Percentiles rank a stretch among this genome's conserved stretches.
phyloP scores from a whole-genome alignment of 192 early-diverging fungal species.

The Kappamyces sp. region DNA sequence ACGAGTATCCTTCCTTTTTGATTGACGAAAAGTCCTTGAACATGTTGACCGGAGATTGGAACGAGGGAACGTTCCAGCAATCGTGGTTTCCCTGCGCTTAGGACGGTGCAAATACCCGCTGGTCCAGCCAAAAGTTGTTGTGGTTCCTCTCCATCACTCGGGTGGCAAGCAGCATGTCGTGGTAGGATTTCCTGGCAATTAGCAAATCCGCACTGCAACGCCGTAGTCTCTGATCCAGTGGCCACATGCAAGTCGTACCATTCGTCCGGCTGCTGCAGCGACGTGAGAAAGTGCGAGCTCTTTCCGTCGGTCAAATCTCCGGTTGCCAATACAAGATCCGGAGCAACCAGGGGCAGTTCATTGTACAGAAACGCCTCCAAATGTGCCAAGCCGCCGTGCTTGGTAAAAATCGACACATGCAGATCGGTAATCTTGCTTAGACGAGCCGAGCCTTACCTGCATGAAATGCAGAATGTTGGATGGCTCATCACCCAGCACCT shows the following conservation, averaged over 20 bases:
- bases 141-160: conserved; percentile 39
- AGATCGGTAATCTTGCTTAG: conserved; percentile 66
- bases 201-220: no score
- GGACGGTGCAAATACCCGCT: conserved; percentile 32
- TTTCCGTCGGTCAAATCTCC: conserved; percentile 91
- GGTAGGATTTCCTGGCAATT: conserved; percentile 53
- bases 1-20: conserved; percentile 21
- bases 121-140: conserved; percentile 71
- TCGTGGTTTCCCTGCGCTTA: conserved; percentile 73
- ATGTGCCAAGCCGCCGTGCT: conserved; percentile 63
- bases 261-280: conserved; percentile 74
- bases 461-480: conserved; percentile 13
- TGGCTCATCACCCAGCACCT: no score
- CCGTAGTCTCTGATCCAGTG: no score
- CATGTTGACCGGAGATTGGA: conserved; percentile 53
- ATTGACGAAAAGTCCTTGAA: conserved; percentile 43
- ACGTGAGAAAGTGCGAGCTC: conserved; percentile 53
- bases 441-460: conserved; percentile 3
- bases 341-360: conserved; percentile 69
- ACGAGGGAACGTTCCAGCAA: conserved; percentile 73
- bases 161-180: conserved; percentile 49
- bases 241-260: conserved; percentile 59
- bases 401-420: conserved; percentile 70
- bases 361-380: conserved; percentile 54
- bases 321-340: conserved; percentile 72